Conservation (phyloP, 768 basidiomycete species). For the Phaffia australis region DNA sequence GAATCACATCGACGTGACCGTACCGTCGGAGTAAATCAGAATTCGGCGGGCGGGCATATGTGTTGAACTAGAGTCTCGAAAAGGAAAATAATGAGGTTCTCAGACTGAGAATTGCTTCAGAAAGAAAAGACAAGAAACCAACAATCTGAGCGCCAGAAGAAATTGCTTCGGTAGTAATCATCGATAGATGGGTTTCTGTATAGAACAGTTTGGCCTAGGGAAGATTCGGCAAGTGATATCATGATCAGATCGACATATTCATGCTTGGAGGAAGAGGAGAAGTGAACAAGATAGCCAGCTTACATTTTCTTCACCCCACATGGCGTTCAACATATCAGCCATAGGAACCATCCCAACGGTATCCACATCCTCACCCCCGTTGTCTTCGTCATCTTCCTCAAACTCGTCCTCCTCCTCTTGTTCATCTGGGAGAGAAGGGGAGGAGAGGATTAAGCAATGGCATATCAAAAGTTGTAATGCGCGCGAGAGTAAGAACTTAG, state of each 20-base stretch:
- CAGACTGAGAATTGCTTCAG: neutral
- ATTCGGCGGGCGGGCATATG: slow-evolving; percentile 87
- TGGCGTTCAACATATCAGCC: slow-evolving; percentile 91
- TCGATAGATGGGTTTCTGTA: slow-evolving; percentile 58
- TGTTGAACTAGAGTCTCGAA: slow-evolving; percentile 62
- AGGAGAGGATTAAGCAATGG: slow-evolving; percentile 1
- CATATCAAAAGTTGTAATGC: slow-evolving; percentile 20
- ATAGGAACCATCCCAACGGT: slow-evolving; percentile 87
- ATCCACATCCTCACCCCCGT: slow-evolving; percentile 49
- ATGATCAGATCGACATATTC: neutral
- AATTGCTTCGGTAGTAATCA: slow-evolving; percentile 70
- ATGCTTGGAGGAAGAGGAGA: neutral
- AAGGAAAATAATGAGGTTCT: neutral
- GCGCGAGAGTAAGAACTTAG: slow-evolving; percentile 35
- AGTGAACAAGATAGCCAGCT: slow-evolving; percentile 30
- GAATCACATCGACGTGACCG: slow-evolving; percentile 76
- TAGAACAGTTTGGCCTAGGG: slow-evolving; percentile 72
- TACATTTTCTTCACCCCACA: slow-evolving; percentile 73
- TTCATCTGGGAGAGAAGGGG: slow-evolving; percentile 11
- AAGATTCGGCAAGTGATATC: neutral
- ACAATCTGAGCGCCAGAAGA: slow-evolving; percentile 77
- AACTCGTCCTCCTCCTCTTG: slow-evolving; percentile 32
- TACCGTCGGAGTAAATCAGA: slow-evolving; percentile 86
- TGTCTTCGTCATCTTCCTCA: slow-evolving; percentile 40
- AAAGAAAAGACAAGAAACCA: slow-evolving; percentile 33